Conservation (phyloP, 2,329 filamentous ascomycete genomes). For the Exophiala phaeomuriformis region DNA sequence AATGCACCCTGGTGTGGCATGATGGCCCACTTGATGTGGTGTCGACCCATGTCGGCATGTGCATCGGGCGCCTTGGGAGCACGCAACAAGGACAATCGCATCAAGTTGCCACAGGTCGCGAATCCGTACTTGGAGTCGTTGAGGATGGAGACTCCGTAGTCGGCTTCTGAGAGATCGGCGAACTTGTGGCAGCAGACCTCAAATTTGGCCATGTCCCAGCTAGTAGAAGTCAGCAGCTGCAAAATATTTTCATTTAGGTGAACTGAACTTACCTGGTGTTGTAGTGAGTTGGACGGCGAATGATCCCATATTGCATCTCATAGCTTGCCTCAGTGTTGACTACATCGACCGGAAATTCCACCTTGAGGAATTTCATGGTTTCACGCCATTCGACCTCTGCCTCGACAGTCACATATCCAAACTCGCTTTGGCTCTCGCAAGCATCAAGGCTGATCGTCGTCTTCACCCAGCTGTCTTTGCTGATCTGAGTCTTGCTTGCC, state of each 20-base stretch:
- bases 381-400: slow-evolving; percentile 96
- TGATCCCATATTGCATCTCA: slow-evolving; percentile 88
- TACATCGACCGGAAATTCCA: slow-evolving; percentile 92
- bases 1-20: slow-evolving; percentile 72
- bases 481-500: slow-evolving; percentile 78
- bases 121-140: slow-evolving; percentile 98
- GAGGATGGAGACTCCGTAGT: slow-evolving; percentile 83
- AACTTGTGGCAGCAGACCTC: slow-evolving; percentile 95
- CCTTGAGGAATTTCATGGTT: slow-evolving; percentile 95
- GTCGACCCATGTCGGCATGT: slow-evolving; percentile 86
- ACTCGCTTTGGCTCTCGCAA: slow-evolving; percentile 51
- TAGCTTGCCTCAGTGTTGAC: slow-evolving; percentile 88
- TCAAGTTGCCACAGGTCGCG: slow-evolving; percentile 77
- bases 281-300: slow-evolving; percentile 88
- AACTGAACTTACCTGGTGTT: slow-evolving; percentile 65
- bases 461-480: slow-evolving; percentile 75
- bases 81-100: slow-evolving; percentile 80
- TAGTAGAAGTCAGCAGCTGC: slow-evolving; percentile 24
- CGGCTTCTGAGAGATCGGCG: slow-evolving; percentile 79
- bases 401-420: slow-evolving; percentile 67
- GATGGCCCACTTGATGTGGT: slow-evolving; percentile 83
- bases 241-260: slow-evolving; percentile 7
- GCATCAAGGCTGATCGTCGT: slow-evolving; percentile 76
- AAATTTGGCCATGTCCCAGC: slow-evolving; percentile 96
- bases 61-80: slow-evolving; percentile 88